Base-by-base conservation (phyloP, 2,329 filamentous ascomycete genomes). In the Dothistroma pini region DNA sequence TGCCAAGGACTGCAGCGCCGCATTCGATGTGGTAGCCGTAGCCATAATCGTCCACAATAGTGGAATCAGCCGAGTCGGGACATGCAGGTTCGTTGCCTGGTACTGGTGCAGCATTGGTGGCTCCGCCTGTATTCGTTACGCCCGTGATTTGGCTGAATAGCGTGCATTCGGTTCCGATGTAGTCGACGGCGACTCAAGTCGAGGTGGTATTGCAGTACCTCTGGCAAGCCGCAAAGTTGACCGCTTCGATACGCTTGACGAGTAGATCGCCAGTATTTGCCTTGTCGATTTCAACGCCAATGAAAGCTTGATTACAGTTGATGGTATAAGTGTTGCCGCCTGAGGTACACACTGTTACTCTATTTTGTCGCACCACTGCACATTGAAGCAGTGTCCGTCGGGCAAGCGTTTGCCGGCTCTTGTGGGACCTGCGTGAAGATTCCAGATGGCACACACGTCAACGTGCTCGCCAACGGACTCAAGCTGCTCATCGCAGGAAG, bases 161-260 rank as follows among this genome's bases (percentile, higher is more conserved):
- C 1, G 69, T 72, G 56, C 72, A 74, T 16, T 70, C 62, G 21
- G 56, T 68, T 9, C 59, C 65, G 21, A 69, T 63, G 56, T 70
- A 73, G 44, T 72, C 71, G 50, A 70, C 63, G 1, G 68, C 71
- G 7, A 69, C 68, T 52, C 72, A 75, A 4, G 63, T 57, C 5
- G 62, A 53, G 6, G 66, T 71, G 14, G 47, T 50, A 29, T 70
- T 66, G 56, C 72, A 75, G 9, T 66, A 59, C 1, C 56, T 57
- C 31, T 61, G 57, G 51, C 68, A 70, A 7, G 63, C 34, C 2
- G 58, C 57, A 29, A 67, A 56, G n/a, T 65, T 59, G n/a, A 54
- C 55, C 10, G 59, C 60, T 5, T 57, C 22, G 22, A 63, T 52
- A 44, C 62, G 59, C 54, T 65, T 58, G 22, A 57, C 12, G 38